Percentiles rank a stretch among this genome's conserved stretches.
phyloP scores from a whole-genome alignment of 2,329 filamentous ascomycete genomes.

The Emergomyces orientalis region DNA sequence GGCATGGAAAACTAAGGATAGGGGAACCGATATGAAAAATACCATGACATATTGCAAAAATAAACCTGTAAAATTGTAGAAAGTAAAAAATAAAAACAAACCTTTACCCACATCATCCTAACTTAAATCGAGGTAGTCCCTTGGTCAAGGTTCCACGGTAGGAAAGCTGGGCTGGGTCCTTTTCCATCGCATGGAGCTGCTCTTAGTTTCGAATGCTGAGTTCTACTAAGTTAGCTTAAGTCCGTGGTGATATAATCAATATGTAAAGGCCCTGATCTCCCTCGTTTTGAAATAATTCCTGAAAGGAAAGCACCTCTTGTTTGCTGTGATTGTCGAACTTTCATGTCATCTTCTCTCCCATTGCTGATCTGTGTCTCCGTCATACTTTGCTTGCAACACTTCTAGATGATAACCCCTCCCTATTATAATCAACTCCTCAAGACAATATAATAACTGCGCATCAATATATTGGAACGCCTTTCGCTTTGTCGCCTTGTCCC shows the following conservation, averaged over 20 bases:
- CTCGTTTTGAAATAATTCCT: not conserved
- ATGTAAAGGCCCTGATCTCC: not conserved
- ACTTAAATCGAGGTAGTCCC: not conserved
- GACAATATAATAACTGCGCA: not conserved
- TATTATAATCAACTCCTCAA: not conserved
- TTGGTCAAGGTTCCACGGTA: slow-evolving; percentile 4
- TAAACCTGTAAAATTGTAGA: not conserved
- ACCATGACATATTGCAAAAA: not conserved
- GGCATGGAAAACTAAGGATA: not conserved
- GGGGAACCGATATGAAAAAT: not conserved
- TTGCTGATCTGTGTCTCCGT: slow-evolving; percentile 3
- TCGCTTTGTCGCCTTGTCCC: not conserved
- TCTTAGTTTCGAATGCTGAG: not conserved
- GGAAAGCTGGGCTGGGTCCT: not conserved
- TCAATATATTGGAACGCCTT: not conserved
- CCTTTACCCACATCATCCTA: not conserved
- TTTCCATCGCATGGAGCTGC: not conserved
- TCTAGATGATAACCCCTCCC: not conserved
- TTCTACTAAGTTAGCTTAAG: not conserved
- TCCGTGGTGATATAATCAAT: slow-evolving; percentile 5
- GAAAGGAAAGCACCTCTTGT: not conserved
- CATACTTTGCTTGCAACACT: not conserved
- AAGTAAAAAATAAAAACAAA: not conserved
- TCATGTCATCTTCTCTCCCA: not conserved
- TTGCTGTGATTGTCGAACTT: not conserved